phyloP scores from a whole-genome alignment of 345 rosid genomes.

The Eucalyptus polybractea region DNA sequence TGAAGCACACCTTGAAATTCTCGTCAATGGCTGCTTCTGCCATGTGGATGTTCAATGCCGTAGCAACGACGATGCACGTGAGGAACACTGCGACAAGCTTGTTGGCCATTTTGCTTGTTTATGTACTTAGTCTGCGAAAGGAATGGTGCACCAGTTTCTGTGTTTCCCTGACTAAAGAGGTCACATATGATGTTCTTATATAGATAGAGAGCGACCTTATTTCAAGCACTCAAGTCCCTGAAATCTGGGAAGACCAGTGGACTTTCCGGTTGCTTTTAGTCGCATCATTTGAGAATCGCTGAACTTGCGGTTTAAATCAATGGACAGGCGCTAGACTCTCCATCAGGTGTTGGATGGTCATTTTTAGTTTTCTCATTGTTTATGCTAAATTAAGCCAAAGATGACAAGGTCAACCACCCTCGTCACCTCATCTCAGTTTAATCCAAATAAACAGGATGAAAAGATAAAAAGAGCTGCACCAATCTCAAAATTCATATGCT shows the following conservation, averaged over 20 bases:
- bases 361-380: background rate
- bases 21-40: background rate
- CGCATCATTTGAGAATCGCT: background rate
- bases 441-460: background rate
- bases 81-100: slow-evolving; percentile 5
- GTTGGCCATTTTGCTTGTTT: slow-evolving; percentile 7
- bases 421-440: background rate
- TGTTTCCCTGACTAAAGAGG: background rate
- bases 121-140: background rate
- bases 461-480: background rate
- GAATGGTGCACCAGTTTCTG: background rate
- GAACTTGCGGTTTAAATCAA: background rate
- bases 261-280: background rate
- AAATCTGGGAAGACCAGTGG: background rate
- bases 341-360: background rate
- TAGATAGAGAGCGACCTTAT: background rate
- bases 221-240: background rate
- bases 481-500: background rate
- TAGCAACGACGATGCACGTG: slow-evolving; percentile 3
- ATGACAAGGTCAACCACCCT: background rate
- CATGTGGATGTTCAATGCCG: background rate
- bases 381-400: background rate
- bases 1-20: background rate
- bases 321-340: background rate
- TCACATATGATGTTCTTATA: background rate